Conservation (phyloP, 495 filamentous ascomycete genomes). For the Letharia lupina region DNA sequence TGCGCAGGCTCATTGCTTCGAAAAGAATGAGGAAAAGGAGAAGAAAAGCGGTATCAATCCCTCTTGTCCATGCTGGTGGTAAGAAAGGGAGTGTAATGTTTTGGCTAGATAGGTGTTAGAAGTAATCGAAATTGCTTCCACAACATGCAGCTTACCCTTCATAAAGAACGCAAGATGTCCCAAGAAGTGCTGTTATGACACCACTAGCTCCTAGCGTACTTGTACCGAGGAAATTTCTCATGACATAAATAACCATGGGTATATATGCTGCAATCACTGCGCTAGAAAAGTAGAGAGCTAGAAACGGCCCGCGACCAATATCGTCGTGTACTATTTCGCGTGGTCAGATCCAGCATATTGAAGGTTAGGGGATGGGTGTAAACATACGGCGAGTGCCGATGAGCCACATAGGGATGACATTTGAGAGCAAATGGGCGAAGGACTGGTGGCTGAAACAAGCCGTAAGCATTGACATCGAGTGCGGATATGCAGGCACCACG, state of each 20-base stretch:
- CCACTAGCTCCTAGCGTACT: slow-evolving; percentile 67
- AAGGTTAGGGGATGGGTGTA: background rate
- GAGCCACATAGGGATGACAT: slow-evolving; percentile 57
- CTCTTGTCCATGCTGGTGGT: slow-evolving; percentile 7
- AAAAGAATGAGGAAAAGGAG: slow-evolving; percentile 5
- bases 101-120: background rate
- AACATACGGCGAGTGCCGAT: slow-evolving; percentile 49
- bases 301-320: slow-evolving; percentile 74
- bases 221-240: slow-evolving; percentile 41
- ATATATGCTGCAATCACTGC: slow-evolving; percentile 59
- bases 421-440: slow-evolving; percentile 55
- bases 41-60: slow-evolving; percentile 16
- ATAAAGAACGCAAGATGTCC: slow-evolving; percentile 61
- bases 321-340: slow-evolving; percentile 62
- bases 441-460: slow-evolving; percentile 73
- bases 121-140: background rate
- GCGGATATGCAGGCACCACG: slow-evolving; percentile 58
- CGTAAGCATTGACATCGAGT: slow-evolving; percentile 55
- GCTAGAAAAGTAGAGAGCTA: slow-evolving; percentile 64
- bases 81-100: slow-evolving; percentile 13
- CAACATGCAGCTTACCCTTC: slow-evolving; percentile 31
- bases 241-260: slow-evolving; percentile 51
- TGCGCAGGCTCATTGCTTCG: slow-evolving; percentile 14
- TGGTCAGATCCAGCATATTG: slow-evolving; percentile 1
- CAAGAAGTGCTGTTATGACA: slow-evolving; percentile 58